Percentiles rank a stretch among this genome's conserved stretches.
phyloP scores from a whole-genome alignment of 1,284 basidiomycete genomes.

The Phellinidium pouzarii region DNA sequence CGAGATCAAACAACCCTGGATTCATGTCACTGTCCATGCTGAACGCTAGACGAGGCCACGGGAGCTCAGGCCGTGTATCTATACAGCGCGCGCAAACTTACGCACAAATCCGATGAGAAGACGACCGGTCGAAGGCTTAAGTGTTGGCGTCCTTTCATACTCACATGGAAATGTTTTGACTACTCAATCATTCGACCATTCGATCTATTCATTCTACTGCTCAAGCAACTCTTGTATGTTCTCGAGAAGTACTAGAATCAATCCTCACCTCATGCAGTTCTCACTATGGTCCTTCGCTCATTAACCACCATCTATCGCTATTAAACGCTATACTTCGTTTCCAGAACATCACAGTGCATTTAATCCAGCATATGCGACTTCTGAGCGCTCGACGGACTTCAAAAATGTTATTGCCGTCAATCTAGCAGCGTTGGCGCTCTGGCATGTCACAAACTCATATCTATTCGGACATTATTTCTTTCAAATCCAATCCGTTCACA shows the following conservation, averaged over 20 bases:
- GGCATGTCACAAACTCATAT: not conserved
- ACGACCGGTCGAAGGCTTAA: not conserved
- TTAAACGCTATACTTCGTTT: not conserved
- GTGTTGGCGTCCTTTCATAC: not conserved
- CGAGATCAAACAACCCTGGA: not conserved
- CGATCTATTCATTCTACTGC: not conserved
- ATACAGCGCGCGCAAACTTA: slow-evolving; percentile 17
- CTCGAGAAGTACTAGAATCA: not conserved
- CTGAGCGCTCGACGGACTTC: not conserved
- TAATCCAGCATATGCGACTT: slow-evolving; percentile 3
- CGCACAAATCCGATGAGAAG: slow-evolving; percentile 11
- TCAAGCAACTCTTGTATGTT: not conserved
- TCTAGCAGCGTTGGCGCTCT: not conserved
- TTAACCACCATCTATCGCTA: not conserved
- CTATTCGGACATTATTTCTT: slow-evolving; percentile 5
- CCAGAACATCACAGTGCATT: slow-evolving; percentile 1
- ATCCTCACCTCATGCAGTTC: slow-evolving; percentile 4
- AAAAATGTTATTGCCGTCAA: not conserved
- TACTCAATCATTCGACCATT: not conserved
- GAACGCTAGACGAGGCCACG: slow-evolving; percentile 4
- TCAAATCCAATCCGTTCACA: too few relatives aligned
- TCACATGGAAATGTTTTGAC: not conserved
- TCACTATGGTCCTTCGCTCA: slow-evolving; percentile 6
- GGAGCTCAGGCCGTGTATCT: slow-evolving; percentile 9
- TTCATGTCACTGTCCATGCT: slow-evolving; percentile 15